Evolutionary conservation across 257 asterid genomes (phyloP).

Genomic region (Oldenlandia corymbosa): DNA sequence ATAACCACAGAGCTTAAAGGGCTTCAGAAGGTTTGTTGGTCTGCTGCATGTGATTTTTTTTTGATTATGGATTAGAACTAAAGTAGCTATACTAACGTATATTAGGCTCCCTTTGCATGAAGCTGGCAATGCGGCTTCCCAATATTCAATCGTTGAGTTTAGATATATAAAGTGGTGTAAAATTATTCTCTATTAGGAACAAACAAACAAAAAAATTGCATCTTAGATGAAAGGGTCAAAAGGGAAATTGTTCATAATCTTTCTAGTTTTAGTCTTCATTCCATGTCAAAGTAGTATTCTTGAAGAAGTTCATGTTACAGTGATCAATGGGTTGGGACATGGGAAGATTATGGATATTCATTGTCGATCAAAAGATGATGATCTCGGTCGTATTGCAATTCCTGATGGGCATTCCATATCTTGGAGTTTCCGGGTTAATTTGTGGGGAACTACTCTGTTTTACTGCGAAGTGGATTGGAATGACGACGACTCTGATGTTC

Average conservation of each 20-base stretch:
- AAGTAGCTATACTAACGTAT: background rate
- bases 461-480: constrained; percentile 14
- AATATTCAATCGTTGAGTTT: background rate
- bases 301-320: background rate
- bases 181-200: no score
- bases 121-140: background rate
- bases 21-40: background rate
- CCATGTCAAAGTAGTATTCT: background rate
- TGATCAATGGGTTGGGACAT: constrained; percentile 2
- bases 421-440: background rate
- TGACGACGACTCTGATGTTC: background rate
- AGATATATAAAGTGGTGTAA: no score
- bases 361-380: constrained; percentile 12
- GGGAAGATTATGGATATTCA: constrained; percentile 4
- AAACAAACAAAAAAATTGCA: no score
- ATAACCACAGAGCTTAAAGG: no score
- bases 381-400: constrained; percentile 7
- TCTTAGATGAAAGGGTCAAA: background rate
- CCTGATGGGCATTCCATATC: background rate
- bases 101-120: background rate
- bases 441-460: constrained; percentile 12
- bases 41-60: background rate
- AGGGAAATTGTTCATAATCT: background rate
- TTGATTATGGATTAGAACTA: background rate
- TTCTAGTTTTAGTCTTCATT: background rate